These are phyloP conservation scores for Cadophora sp. DNA, from an alignment of 2,329 filamentous ascomycete species.

Conservation along the genomic window DNA sequence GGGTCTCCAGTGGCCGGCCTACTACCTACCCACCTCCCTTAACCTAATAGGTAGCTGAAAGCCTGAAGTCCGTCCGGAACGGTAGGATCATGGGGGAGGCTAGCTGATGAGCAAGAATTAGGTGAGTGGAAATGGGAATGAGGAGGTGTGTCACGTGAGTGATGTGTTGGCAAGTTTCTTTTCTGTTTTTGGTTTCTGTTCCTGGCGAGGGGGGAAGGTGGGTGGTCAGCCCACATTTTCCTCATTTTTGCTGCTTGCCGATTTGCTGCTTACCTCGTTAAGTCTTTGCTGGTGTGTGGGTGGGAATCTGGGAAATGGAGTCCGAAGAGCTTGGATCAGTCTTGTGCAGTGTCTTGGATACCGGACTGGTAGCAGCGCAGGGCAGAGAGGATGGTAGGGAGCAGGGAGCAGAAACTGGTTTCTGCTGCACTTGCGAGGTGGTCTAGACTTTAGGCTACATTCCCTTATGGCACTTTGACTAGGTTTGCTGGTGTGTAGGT, in stretches of 20 bases:
- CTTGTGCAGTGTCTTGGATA: neutral
- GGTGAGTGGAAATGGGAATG: neutral
- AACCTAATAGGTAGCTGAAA: neutral
- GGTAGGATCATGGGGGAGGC: neutral
- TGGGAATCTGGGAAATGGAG: neutral
- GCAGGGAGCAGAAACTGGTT: neutral
- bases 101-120: neutral
- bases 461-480: neutral
- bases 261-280: too few species aligned
- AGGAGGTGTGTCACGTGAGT: constrained; percentile 10
- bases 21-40: neutral
- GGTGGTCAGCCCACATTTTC: constrained; percentile 15
- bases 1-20: neutral
- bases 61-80: neutral
- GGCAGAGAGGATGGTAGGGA: too few species aligned
- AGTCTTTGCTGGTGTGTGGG: neutral
- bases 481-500: constrained; percentile 2
- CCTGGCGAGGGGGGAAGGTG: neutral
- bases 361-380: too few species aligned
- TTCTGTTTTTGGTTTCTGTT: neutral
- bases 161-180: constrained; percentile 10
- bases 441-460: neutral
- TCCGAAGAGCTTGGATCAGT: neutral
- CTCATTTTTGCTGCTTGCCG: constrained; percentile 8
- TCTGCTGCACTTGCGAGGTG: neutral